Conservation (phyloP, 768 basidiomycete species). For the Mycena rosella region DNA sequence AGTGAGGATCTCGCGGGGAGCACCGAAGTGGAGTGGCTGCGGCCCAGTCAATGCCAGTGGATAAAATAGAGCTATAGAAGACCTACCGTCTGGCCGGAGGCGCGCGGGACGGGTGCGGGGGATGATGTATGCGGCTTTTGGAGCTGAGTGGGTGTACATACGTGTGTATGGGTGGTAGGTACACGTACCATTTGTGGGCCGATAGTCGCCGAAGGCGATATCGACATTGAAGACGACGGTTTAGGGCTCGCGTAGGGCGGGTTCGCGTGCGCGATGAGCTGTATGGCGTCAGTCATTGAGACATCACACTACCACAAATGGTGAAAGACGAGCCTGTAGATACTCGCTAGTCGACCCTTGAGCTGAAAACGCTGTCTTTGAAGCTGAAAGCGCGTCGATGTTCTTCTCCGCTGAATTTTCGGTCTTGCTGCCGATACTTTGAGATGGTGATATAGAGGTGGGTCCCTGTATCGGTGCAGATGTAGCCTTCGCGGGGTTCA, state of each 20-base stretch:
- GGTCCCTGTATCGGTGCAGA: neutral
- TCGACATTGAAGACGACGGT: neutral
- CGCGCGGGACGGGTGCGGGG: neutral
- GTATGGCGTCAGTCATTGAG: neutral
- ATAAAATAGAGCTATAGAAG: neutral
- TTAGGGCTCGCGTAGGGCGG: neutral
- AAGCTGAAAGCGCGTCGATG: neutral
- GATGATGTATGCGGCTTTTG: neutral
- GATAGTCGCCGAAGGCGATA: neutral
- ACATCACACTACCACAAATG: neutral
- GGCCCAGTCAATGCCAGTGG: neutral
- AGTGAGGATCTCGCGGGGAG: conserved; percentile 13
- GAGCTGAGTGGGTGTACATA: neutral
- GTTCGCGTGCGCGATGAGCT: neutral
- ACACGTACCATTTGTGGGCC: neutral
- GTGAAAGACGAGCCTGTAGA: neutral
- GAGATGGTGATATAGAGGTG: neutral
- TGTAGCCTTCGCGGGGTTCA: neutral
- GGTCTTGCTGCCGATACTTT: neutral
- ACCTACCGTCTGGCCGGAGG: neutral
- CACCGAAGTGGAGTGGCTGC: conserved; percentile 12
- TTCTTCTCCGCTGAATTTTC: neutral
- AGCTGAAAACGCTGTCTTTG: neutral
- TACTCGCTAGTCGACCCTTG: neutral
- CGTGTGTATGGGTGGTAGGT: neutral